These are phyloP conservation scores for Echites panduratus DNA, from an alignment of 257 asterid genomes.

Conservation along the genomic window DNA sequence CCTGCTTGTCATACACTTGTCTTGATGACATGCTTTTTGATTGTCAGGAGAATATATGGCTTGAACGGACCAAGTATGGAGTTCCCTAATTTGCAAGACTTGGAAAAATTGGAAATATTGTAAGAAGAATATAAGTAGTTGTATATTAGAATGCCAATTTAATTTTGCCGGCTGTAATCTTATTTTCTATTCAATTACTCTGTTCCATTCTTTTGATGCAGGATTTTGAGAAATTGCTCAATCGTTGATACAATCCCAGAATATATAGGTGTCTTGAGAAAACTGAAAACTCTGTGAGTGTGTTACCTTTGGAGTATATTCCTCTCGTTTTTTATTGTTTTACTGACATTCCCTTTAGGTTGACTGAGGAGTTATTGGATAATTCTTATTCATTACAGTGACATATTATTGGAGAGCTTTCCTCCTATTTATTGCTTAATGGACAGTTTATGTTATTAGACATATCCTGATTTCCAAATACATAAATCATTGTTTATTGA, in stretches of 20 bases:
- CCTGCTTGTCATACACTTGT: background rate
- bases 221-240: constrained; percentile 74
- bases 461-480: background rate
- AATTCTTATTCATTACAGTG: background rate
- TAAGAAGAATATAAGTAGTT: constrained; percentile 32
- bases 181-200: constrained; percentile 11
- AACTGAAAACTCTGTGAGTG: constrained; percentile 51
- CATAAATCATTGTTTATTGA: background rate
- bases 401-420: background rate
- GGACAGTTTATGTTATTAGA: background rate
- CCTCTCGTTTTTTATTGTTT: background rate
- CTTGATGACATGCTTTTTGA: background rate
- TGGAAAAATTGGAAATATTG: constrained; percentile 29
- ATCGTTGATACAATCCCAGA: constrained; percentile 57
- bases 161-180: background rate
- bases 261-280: constrained; percentile 30
- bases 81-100: constrained; percentile 51
- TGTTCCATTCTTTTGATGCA: constrained; percentile 34
- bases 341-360: background rate
- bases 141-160: background rate
- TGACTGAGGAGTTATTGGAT: background rate
- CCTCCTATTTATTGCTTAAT: background rate
- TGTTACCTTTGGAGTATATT: background rate
- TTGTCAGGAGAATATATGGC: constrained; percentile 69
- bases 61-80: constrained; percentile 38